phyloP scores from a whole-genome alignment of 345 rosid species.

The Turnera subulata region DNA sequence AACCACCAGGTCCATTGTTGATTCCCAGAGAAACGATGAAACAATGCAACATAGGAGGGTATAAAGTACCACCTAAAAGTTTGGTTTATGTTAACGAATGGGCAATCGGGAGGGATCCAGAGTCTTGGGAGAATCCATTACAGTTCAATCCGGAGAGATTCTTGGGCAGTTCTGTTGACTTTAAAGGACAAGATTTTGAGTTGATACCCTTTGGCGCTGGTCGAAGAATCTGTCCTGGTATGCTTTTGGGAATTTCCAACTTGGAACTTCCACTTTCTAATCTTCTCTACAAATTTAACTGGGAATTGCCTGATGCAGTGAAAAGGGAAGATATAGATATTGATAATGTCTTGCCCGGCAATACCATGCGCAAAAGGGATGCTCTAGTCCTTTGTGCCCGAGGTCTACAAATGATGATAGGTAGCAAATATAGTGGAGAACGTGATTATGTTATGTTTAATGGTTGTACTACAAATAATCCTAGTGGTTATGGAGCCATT shows the following conservation, averaged over 20 bases:
- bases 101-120: constrained; percentile 40
- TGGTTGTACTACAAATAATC: too few relatives aligned
- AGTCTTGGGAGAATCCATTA: background rate
- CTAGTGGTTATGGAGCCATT: too few relatives aligned
- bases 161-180: constrained; percentile 2
- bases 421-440: too few relatives aligned
- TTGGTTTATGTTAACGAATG: constrained; percentile 18
- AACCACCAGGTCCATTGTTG: constrained; percentile 26
- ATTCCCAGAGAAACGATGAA: constrained; percentile 27
- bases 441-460: too few relatives aligned
- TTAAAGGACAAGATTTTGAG: background rate
- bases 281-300: background rate
- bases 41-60: background rate
- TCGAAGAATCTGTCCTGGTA: constrained; percentile 16
- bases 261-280: constrained; percentile 3
- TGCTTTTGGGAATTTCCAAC: constrained; percentile 6
- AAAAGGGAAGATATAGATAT: background rate
- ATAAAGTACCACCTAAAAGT: background rate
- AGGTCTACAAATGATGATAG: too few relatives aligned
- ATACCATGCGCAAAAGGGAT: too few relatives aligned
- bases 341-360: too few relatives aligned
- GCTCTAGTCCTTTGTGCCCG: too few relatives aligned
- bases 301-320: background rate
- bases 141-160: constrained; percentile 30
- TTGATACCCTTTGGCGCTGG: background rate